phyloP scores from a whole-genome alignment of 2,329 filamentous ascomycete species.

The Hirsutella thompsonii region DNA sequence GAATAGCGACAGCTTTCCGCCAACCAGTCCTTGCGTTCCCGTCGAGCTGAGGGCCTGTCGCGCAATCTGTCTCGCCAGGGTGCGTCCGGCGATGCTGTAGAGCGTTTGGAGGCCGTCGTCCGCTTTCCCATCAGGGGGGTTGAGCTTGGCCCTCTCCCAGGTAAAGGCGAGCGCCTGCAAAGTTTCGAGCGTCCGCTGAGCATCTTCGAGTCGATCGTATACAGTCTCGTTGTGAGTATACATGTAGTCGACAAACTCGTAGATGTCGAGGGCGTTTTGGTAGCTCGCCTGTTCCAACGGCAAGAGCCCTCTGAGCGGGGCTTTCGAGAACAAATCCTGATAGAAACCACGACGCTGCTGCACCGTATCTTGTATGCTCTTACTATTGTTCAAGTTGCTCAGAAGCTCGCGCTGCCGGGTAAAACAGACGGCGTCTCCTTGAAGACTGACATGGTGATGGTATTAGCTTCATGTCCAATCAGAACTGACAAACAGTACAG shows the following conservation, averaged over 20 bases:
- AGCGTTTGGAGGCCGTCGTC: slow-evolving; percentile 21
- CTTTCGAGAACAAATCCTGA: slow-evolving; percentile 22
- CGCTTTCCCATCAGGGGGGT: slow-evolving; percentile 37
- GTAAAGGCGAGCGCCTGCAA: slow-evolving; percentile 51
- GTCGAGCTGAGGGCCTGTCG: slow-evolving; percentile 18
- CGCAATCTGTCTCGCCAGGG: slow-evolving; percentile 31
- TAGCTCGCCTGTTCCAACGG: slow-evolving; percentile 22
- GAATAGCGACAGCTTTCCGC: slow-evolving; percentile 36
- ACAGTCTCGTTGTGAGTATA: slow-evolving; percentile 36
- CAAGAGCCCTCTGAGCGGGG: slow-evolving; percentile 25
- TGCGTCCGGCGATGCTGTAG: slow-evolving; percentile 39
- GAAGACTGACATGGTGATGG: slow-evolving; percentile 15
- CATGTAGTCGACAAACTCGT: slow-evolving; percentile 42
- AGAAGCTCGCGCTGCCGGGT: slow-evolving; percentile 20
- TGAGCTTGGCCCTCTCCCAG: slow-evolving; percentile 47
- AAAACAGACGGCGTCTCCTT: slow-evolving; percentile 24
- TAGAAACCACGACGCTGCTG: slow-evolving; percentile 26
- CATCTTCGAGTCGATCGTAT: slow-evolving; percentile 20
- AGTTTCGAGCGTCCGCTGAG: slow-evolving; percentile 20
- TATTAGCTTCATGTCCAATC: too few relatives aligned
- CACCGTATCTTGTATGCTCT: slow-evolving; percentile 11
- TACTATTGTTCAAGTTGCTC: slow-evolving; percentile 12
- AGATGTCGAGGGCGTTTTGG: slow-evolving; percentile 38
- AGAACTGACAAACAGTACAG: too few relatives aligned
- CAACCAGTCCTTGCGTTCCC: slow-evolving; percentile 22